Percentiles rank a stretch among this genome's conserved stretches.
Conservation (phyloP, 352 stramenopile genomes). For the Globisporangium perplexum region DNA sequence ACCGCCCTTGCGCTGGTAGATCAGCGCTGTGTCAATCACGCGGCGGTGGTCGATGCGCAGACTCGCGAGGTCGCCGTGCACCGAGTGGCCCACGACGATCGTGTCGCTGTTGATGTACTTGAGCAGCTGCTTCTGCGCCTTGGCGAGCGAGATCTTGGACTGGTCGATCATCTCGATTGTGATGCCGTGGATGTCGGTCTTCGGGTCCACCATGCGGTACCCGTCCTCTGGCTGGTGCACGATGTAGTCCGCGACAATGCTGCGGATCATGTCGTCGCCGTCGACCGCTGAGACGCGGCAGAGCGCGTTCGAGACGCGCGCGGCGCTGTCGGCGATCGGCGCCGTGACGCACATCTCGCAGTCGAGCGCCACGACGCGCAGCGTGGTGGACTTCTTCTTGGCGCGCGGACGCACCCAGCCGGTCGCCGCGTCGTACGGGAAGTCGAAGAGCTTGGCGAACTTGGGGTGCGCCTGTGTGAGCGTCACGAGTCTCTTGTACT, state of each 20-base stretch:
- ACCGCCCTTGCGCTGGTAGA: slow-evolving; percentile 58
- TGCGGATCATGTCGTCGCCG: slow-evolving; percentile 68
- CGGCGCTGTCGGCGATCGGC: slow-evolving; percentile 10
- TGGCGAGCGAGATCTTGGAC: slow-evolving; percentile 67
- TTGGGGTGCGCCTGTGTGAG: slow-evolving; percentile 52
- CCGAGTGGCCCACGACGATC: slow-evolving; percentile 79
- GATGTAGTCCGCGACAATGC: slow-evolving; percentile 71
- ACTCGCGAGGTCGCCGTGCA: slow-evolving; percentile 68
- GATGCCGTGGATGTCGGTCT: slow-evolving; percentile 86
- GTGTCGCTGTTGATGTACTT: slow-evolving; percentile 82
- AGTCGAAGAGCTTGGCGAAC: slow-evolving; percentile 57
- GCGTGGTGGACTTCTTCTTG: slow-evolving; percentile 54
- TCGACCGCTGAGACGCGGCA: slow-evolving; percentile 79
- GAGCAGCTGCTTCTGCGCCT: slow-evolving; percentile 79
- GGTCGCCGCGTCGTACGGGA: slow-evolving; percentile 26
- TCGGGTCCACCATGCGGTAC: slow-evolving; percentile 57
- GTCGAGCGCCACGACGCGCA: slow-evolving; percentile 76
- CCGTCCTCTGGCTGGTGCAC: slow-evolving; percentile 73
- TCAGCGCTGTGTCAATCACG: slow-evolving; percentile 81
- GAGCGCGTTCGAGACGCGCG: slow-evolving; percentile 53
- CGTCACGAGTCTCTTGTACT: slow-evolving; percentile 69
- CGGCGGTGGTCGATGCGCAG: slow-evolving; percentile 70
- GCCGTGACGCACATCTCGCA: slow-evolving; percentile 85
- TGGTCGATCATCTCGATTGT: slow-evolving; percentile 56
- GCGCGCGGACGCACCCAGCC: slow-evolving; percentile 57